Base-by-base conservation (phyloP, 108 stramenopile genomes). In the Mayamaea pseudoterrestris region DNA sequence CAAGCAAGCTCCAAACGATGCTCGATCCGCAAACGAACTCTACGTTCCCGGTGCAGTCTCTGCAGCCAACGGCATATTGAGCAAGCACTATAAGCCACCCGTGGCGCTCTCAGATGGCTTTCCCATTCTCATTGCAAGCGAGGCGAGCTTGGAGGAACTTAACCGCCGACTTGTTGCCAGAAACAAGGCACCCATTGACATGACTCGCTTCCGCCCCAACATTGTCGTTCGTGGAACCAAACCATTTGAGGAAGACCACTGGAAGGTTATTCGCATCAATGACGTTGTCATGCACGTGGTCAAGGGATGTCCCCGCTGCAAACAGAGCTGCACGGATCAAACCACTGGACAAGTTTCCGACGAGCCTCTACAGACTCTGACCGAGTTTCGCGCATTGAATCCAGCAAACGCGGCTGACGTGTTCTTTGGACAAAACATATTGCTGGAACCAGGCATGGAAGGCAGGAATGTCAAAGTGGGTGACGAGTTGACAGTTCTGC, bases 261-360 rank as follows among this genome's bases (percentile, higher is more conserved):
- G 87, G 87, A 90, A 90, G 50, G 68, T 73, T 7, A 82, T 90
- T 51, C 41, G 63, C 32, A 84, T 90, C 50, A 42, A 64, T 28
- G 40, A 63, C 20, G 39, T 44, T 3, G 40, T 90, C 3, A 66
- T 89, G 24, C 75, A 80, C 35, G 59, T 90, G 27, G 69, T 78
- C 25, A 90, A 84, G 52, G 87, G 81, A 20, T 90, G 87, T 32
- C 80, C 87, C 2, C 69, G 87, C 28, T 90, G 87, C 58, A 90
- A 90, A 55, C 80, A 83, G 55, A 73, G 71, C 7, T 90, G 87
- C 46, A 90, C 83, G 3, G 73, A 90, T 61, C 87, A 90, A 65
- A 16, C 58, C 1, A 82, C 80, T 1, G 87, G 87, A 1, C 34
- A 71, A 28, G 63, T 80, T 6, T 42, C 39, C 21, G 60, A 65